These are phyloP conservation scores for Linanthus parryae DNA, from an alignment of 148 eudicot genomes.

Conservation along the genomic window DNA sequence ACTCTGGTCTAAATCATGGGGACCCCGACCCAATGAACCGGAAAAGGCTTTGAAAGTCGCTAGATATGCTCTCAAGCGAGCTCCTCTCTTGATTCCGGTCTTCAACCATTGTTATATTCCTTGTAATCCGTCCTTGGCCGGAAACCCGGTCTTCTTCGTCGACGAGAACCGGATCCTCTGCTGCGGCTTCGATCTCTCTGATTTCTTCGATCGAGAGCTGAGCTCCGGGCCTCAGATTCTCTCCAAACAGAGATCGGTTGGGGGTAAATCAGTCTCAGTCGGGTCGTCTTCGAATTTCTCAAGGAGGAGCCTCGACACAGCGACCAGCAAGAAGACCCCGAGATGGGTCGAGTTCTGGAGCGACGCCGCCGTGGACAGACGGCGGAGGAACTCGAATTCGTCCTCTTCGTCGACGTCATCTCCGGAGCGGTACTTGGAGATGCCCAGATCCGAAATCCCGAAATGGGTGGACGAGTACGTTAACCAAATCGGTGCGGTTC, in stretches of 20 bases:
- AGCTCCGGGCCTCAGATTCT: conserved; percentile 8
- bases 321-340: conserved; percentile 25
- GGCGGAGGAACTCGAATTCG: conserved; percentile 57
- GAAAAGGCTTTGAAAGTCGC: conserved; percentile 63
- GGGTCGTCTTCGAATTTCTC: conserved; percentile 21
- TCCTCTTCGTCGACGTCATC: conserved; percentile 38
- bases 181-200: conserved; percentile 73
- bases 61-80: conserved; percentile 50
- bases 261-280: conserved; percentile 15
- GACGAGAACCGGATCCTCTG: conserved; percentile 81
- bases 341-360: conserved; percentile 78
- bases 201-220: conserved; percentile 65
- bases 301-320: conserved; percentile 38
- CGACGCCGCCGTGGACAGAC: conserved; percentile 50
- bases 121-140: conserved; percentile 71
- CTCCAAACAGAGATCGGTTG: conserved; percentile 31
- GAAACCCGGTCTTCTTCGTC: conserved; percentile 75
- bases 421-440: conserved; percentile 58
- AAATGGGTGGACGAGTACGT: conserved; percentile 72
- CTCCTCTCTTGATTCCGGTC: conserved; percentile 75
- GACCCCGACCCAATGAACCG: conserved; percentile 60
- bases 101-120: conserved; percentile 84
- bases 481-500: conserved; percentile 62
- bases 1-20: conserved; percentile 79
- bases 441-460: conserved; percentile 42